Base-by-base conservation (phyloP, 2,329 filamentous ascomycete genomes). In the Calycina marina region DNA sequence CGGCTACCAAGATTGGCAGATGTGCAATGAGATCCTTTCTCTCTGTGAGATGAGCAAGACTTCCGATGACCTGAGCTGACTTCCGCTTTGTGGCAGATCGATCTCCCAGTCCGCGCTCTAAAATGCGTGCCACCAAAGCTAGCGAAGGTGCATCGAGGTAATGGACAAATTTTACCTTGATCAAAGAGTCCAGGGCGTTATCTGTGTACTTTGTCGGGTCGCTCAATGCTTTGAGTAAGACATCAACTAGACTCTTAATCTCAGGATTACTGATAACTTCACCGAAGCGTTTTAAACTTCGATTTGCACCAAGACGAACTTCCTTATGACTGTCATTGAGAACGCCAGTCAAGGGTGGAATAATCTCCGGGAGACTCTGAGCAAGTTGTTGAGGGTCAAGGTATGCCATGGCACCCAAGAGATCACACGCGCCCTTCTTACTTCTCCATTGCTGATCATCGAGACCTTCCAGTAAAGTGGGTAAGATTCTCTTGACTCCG, bases 241-340 rank as follows among this genome's bases (percentile, higher is more conserved):
- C 80, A 47, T 79, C 77, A 37, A 96, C 88, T 10, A 96, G 67
- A 42, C 77, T 72, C 69, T 94, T 94, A 51, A 98, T 83, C 57
- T 98, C 90, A 4, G 90, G 90, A 55, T 98, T 98, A 56, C 70
- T 92, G 55, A 98, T 98, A 44, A 98, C 92, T 56, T 98, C 92
- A 43, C 92, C 90, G 53, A 98, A 98, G 35, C 90, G 79, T 61
- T 98, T 93, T 60, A 98, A 66, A 60, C 85, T 93, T 58, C 88
- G 77, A 57, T 98, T 98, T 5, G 90, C 90, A 14, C 84, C 86
- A 27, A 74, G 65, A 39, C 90, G 74, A 18, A 98, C 90, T 59
- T 98, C 90, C 57, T 98, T 98, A 61, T 98, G 90, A 49, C 83
- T 94, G 61, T 98, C 90, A 46, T 93, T 98, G 37, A 98, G 63